These are phyloP conservation scores for Ceratocystiopsis sp. DNA, from an alignment of 2,329 filamentous ascomycete species.

Conservation along the genomic window DNA sequence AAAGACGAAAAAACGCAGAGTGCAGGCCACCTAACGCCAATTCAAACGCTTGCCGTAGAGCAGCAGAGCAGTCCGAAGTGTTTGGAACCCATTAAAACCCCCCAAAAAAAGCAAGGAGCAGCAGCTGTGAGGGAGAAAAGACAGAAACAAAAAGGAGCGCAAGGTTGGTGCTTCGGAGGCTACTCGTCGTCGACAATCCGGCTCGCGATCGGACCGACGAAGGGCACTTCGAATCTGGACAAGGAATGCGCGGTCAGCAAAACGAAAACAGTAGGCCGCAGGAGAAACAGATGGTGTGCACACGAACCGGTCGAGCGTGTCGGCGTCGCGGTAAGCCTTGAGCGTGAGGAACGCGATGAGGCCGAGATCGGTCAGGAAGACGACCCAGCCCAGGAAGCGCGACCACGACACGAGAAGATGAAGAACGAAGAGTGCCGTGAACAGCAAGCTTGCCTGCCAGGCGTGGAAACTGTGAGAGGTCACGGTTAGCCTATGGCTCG, in stretches of 20 bases:
- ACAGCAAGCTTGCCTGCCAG: constrained; percentile 80
- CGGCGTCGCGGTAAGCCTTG: constrained; percentile 71
- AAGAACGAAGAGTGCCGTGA: constrained; percentile 55
- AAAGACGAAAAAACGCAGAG: no score
- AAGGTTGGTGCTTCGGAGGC: neutral
- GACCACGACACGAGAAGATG: constrained; percentile 84
- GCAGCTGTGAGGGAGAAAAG: no score
- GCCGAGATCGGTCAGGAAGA: constrained; percentile 59
- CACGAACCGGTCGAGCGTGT: constrained; percentile 41
- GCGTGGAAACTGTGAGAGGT: constrained; percentile 59
- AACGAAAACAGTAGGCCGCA: neutral
- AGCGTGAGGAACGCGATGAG: constrained; percentile 62
- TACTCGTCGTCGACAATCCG: constrained; percentile 77
- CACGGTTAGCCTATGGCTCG: neutral
- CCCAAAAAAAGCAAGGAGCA: no score
- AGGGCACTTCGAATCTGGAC: constrained; percentile 63
- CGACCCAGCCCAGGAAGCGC: constrained; percentile 62
- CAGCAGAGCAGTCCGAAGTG: no score
- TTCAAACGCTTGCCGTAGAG: no score
- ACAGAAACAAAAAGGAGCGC: no score
- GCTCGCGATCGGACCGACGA: constrained; percentile 72
- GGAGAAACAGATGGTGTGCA: neutral
- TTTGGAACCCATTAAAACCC: no score
- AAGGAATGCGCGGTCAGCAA: neutral
- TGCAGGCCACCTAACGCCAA: no score